A percentile compares a stretch with the other conserved stretches of the same genome.
These are phyloP conservation scores for Fomes fomentarius DNA, from an alignment of 1,284 basidiomycete genomes.

Conservation along the genomic window DNA sequence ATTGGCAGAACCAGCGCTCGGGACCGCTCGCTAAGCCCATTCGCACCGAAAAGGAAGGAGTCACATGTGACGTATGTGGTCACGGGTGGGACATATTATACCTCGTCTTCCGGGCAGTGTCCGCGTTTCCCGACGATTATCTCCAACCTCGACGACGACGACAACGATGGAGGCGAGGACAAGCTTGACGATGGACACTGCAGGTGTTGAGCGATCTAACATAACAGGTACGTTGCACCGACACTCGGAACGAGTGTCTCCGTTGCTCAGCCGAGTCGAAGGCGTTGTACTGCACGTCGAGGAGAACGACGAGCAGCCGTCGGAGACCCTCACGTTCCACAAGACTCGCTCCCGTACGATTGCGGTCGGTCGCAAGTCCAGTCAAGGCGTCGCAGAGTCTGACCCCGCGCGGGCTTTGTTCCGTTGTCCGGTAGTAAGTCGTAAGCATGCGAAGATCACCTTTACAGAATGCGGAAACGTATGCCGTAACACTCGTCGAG, in stretches of 20 bases:
- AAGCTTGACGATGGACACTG: slow-evolving; percentile 9
- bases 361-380: slow-evolving; percentile 56
- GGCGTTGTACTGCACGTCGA: slow-evolving; percentile 54
- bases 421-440: slow-evolving; percentile 66
- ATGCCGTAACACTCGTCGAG: slow-evolving; percentile 32
- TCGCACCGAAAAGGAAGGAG: slow-evolving; percentile 8
- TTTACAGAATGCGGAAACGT: slow-evolving; percentile 64
- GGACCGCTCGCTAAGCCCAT: slow-evolving; percentile 1
- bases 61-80: slow-evolving; percentile 19
- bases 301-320: slow-evolving; percentile 38
- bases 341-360: slow-evolving; percentile 47
- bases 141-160: slow-evolving; percentile 12
- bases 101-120: slow-evolving; percentile 4
- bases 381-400: slow-evolving; percentile 28
- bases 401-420: slow-evolving; percentile 50
- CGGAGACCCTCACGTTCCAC: slow-evolving; percentile 45
- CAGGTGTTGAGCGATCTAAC: slow-evolving; percentile 1
- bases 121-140: slow-evolving; percentile 18
- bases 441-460: slow-evolving; percentile 65
- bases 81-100: slow-evolving; percentile 13
- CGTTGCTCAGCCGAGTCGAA: slow-evolving; percentile 30
- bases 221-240: slow-evolving; percentile 19
- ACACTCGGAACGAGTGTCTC: slow-evolving; percentile 4
- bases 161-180: slow-evolving; percentile 5
- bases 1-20: background rate